Evolutionary conservation across 2,329 filamentous ascomycete species (phyloP).

Genomic region (Bisporella sp.): DNA sequence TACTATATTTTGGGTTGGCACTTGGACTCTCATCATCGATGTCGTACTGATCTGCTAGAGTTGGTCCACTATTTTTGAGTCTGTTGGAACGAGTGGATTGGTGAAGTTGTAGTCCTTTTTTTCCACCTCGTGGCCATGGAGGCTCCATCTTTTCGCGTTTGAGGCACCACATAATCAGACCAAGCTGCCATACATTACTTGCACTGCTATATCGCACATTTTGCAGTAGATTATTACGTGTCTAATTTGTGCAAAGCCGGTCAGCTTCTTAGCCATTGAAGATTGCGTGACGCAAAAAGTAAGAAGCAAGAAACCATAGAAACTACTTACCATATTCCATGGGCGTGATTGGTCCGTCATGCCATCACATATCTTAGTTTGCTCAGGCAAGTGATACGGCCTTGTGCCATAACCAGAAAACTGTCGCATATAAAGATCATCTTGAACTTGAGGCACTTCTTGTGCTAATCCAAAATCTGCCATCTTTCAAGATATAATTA

Average conservation of each 20-base stretch:
- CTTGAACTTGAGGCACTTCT: not conserved
- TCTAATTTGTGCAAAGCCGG: too few species aligned
- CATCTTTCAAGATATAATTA: not conserved
- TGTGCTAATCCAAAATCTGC: conserved; percentile 7
- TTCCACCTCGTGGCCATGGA: not conserved
- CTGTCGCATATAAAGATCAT: not conserved
- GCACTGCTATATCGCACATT: conserved; percentile 1
- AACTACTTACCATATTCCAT: not conserved
- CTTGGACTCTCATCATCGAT: not conserved
- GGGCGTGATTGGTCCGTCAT: not conserved
- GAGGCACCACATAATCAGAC: conserved; percentile 6
- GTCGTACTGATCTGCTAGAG: not conserved
- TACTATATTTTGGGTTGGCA: not conserved
- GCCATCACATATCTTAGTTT: not conserved
- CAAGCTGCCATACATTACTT: conserved; percentile 8
- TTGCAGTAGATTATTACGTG: not conserved
- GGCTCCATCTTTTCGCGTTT: not conserved
- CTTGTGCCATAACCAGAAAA: not conserved
- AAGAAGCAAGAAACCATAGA: not conserved
- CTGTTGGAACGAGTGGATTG: not conserved
- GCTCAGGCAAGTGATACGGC: not conserved
- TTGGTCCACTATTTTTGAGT: not conserved
- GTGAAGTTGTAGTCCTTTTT: not conserved
- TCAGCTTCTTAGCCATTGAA: not conserved
- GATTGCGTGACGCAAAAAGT: too few species aligned